These are phyloP conservation scores for Microdochium paspali DNA, from an alignment of 2,329 filamentous ascomycete genomes.

Conservation along the genomic window DNA sequence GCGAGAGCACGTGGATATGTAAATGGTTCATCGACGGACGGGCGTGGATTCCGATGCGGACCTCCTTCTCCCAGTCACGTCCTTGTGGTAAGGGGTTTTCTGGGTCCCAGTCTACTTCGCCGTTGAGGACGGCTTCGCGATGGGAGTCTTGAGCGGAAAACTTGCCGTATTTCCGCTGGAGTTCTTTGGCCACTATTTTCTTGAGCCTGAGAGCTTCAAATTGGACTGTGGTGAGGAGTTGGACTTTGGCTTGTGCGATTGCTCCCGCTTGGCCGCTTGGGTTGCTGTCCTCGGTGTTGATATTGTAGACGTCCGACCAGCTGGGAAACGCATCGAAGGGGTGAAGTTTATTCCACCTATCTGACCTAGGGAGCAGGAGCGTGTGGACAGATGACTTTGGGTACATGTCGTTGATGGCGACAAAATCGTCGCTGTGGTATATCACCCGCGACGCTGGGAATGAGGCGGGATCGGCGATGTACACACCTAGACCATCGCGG, in stretches of 20 bases:
- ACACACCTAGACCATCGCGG: conserved; percentile 55
- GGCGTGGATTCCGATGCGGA: conserved; percentile 75
- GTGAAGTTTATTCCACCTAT: conserved; percentile 50
- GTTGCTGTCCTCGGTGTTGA: background rate
- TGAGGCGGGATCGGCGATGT: conserved; percentile 53
- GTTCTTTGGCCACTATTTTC: conserved; percentile 60
- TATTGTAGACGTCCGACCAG: background rate
- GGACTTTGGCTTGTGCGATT: no score
- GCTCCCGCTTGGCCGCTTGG: conserved; percentile 40
- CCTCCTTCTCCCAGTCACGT: conserved; percentile 67
- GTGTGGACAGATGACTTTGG: conserved; percentile 81
- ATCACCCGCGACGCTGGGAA: conserved; percentile 52
- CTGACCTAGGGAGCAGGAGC: conserved; percentile 74
- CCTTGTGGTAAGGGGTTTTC: conserved; percentile 50
- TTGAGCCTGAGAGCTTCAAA: conserved; percentile 53
- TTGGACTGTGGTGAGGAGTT: conserved; percentile 58
- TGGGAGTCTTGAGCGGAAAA: conserved; percentile 53
- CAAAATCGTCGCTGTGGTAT: conserved; percentile 58
- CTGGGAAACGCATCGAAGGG: conserved; percentile 62
- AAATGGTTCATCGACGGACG: conserved; percentile 87
- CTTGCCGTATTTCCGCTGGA: conserved; percentile 58
- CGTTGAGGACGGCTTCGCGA: conserved; percentile 59
- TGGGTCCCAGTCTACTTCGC: conserved; percentile 35
- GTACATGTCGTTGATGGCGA: conserved; percentile 73
- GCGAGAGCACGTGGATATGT: conserved; percentile 79